Evolutionary conservation across 257 asterid species (phyloP).

Genomic region (Scutellaria barbata): DNA sequence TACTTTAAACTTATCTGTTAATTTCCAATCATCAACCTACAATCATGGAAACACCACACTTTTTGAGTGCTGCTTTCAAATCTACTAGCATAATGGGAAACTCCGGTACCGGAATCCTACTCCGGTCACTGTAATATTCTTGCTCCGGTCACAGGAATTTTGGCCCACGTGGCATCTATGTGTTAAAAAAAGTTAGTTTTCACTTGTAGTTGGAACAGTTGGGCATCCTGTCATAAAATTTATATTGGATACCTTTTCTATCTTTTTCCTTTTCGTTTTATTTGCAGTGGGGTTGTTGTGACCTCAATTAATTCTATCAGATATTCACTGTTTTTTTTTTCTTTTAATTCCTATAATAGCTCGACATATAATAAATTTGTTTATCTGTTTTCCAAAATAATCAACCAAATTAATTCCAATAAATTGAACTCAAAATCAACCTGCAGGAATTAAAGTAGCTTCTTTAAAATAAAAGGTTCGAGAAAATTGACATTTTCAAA

Average conservation of each 20-base stretch:
- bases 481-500: too few relatives aligned
- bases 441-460: too few relatives aligned
- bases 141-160: not conserved
- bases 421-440: too few relatives aligned
- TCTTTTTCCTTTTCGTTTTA: not conserved
- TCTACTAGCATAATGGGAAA: not conserved
- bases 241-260: not conserved
- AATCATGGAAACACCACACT: conserved; percentile 24
- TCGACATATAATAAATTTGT: too few relatives aligned
- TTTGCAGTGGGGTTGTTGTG: conserved; percentile 2
- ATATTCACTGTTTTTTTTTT: not conserved
- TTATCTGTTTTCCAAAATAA: too few relatives aligned
- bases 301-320: too few relatives aligned
- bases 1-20: conserved; percentile 6
- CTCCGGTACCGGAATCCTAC: conserved; percentile 26
- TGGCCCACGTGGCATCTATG: not conserved
- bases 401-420: too few relatives aligned
- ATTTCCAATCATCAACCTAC: conserved; percentile 15
- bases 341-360: too few relatives aligned
- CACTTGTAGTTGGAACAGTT: conserved; percentile 23
- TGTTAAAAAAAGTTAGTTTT: not conserved
- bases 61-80: not conserved
- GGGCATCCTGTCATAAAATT: not conserved
- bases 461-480: too few relatives aligned
- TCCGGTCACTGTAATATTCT: not conserved